These are phyloP conservation scores for Fusarium ramigenum DNA, from an alignment of 2,329 filamentous ascomycete genomes.

Conservation along the genomic window DNA sequence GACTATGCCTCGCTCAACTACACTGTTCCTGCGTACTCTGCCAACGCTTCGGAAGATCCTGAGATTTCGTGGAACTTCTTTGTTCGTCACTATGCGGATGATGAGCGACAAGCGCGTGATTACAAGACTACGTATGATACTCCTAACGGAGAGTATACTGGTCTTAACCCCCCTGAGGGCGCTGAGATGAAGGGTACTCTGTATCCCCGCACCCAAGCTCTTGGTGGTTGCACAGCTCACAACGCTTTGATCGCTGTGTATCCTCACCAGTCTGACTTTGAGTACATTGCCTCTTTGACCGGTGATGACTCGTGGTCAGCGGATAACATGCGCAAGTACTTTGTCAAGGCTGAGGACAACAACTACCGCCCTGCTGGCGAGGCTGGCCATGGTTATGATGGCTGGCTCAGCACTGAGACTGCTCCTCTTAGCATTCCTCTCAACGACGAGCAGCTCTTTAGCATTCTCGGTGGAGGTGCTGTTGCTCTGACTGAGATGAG, in stretches of 20 bases:
- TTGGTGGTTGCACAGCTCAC: constrained; percentile 65
- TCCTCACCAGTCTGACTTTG: constrained; percentile 68
- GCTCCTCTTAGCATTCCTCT: constrained; percentile 30
- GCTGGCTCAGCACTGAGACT: constrained; percentile 36
- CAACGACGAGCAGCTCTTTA: constrained; percentile 24
- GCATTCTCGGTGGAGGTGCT: constrained; percentile 19
- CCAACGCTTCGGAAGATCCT: constrained; percentile 63
- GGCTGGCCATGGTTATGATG: constrained; percentile 34
- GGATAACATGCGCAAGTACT: constrained; percentile 68
- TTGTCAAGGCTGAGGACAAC: constrained; percentile 64
- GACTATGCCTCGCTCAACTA: constrained; percentile 63
- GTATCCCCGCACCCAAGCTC: constrained; percentile 58
- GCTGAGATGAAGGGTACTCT: constrained; percentile 55
- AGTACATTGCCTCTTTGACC: constrained; percentile 65
- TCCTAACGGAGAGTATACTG: constrained; percentile 61
- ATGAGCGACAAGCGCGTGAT: constrained; percentile 62
- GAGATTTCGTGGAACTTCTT: constrained; percentile 70
- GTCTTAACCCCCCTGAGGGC: constrained; percentile 50
- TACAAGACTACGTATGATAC: constrained; percentile 68
- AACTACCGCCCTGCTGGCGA: constrained; percentile 50
- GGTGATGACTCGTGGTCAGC: constrained; percentile 68
- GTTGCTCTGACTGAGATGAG: constrained; percentile 16
- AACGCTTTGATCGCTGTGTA: constrained; percentile 68
- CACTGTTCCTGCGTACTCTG: constrained; percentile 63
- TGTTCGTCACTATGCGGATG: constrained; percentile 68